Evolutionary conservation across 2,329 filamentous ascomycete genomes (phyloP), one percentile per base, ranked within the genome.

Genomic region (Colletotrichum agaves): DNA sequence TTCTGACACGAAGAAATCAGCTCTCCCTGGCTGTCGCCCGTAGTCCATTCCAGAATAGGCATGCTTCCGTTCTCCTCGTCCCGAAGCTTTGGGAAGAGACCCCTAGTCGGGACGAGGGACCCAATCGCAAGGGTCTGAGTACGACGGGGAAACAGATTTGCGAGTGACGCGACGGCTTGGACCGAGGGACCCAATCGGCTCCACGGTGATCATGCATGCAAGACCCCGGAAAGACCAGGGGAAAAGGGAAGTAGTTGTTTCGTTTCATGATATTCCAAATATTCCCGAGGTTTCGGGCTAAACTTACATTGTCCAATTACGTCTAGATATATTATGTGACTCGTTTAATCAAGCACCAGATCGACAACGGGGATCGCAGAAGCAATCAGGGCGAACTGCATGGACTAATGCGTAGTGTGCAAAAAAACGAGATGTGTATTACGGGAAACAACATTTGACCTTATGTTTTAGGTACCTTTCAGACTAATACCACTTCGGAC

Each of bases 121-220:
- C 61, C 64, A 67, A 64, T 67, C 64, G 64, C 61, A 67, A 59
- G 53, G 27, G 12, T 33, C 13, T 23, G 31, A 41, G 31, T 4
- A 33, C 13, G 7, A 49, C 21, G 39, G 19, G 27, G 31, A 41
- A 23, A 23, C 56, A 23, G 61, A 59, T 59, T 46, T 53, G 53
- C 61, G n/a, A 64, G 49, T 59, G 37, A 52, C 43, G 43, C 46
- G 19, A 17, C 37, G 61, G 46, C 35, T 41, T 52, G 46, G 15
- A 39, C 52, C 60, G 60, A 63, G 64, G 21, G 64, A 67, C 55
- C 64, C 46, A 67, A 58, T 59, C 50, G 59, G 59, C 50, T 46
- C 23, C 19, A 19, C 4, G 17, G 13, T 27, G 12, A 49, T 0
- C 8, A 15, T 46, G 33, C 39, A 58, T 35, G 43, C 39, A 59